phyloP scores from a whole-genome alignment of 805 yeast species.

The Alloascoidea hylecoeti region DNA sequence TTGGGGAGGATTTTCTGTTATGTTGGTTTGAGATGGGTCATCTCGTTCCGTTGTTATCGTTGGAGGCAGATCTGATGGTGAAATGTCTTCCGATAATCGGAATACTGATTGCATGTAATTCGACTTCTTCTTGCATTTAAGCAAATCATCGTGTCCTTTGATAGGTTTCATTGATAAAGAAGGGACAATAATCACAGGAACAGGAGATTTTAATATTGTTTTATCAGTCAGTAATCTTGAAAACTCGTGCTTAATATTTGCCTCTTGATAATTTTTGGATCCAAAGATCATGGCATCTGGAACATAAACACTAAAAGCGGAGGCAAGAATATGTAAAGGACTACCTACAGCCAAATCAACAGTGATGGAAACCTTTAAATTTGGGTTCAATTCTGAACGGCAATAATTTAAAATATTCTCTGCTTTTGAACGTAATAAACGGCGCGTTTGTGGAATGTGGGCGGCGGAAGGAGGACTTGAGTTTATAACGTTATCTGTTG shows the following conservation, averaged over 20 bases:
- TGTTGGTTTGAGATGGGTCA: not conserved
- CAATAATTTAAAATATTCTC: not conserved
- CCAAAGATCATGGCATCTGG: not conserved
- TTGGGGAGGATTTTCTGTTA: not conserved
- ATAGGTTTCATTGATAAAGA: not conserved
- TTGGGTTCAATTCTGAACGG: not conserved
- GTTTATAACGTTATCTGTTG: not conserved
- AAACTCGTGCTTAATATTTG: not conserved
- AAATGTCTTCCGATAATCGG: too few relatives aligned
- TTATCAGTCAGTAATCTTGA: not conserved
- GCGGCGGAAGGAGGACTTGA: too few relatives aligned
- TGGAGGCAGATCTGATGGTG: not conserved
- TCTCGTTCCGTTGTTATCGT: not conserved
- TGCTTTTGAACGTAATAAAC: not conserved
- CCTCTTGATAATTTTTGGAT: not conserved
- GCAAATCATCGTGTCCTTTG: not conserved
- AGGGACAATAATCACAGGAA: not conserved
- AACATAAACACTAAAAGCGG: not conserved
- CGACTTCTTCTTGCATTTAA: too few relatives aligned
- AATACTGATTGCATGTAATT: too few relatives aligned
- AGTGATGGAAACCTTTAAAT: not conserved
- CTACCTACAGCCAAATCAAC: not conserved
- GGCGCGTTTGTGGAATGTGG: too few relatives aligned
- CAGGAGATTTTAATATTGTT: not conserved
- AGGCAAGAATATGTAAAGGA: not conserved